Evolutionary conservation across 2,329 filamentous ascomycete species (phyloP).

Genomic region (Emmonsiellopsis sp.): DNA sequence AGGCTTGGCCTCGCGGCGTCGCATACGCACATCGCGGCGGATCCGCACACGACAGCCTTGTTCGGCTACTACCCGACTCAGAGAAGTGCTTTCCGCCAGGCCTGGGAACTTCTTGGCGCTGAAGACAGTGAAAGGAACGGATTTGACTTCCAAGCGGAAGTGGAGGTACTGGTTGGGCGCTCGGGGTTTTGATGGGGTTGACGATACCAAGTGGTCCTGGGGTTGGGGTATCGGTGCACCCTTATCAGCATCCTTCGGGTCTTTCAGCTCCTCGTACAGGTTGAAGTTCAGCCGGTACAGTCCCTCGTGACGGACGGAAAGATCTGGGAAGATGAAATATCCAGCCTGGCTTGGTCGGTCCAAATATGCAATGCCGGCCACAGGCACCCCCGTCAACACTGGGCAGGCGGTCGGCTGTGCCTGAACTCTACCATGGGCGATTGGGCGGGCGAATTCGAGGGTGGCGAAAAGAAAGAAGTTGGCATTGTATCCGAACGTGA

Average conservation of each 20-base stretch:
- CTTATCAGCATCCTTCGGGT: constrained; percentile 64
- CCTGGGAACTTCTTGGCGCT: constrained; percentile 99
- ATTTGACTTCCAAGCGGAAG: constrained; percentile 84
- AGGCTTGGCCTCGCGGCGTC: constrained; percentile 66
- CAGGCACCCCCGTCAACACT: constrained; percentile 86
- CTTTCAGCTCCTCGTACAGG: constrained; percentile 87
- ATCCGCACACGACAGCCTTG: constrained; percentile 96
- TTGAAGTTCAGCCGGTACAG: constrained; percentile 86
- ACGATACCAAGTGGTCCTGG: constrained; percentile 16
- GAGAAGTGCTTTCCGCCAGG: constrained; percentile 73
- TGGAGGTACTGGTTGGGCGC: constrained; percentile 55
- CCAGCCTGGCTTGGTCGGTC: constrained; percentile 71
- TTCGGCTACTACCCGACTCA: constrained; percentile 87
- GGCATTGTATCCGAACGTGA: constrained; percentile 87
- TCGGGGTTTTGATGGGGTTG: constrained; percentile 28
- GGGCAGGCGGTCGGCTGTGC: constrained; percentile 60
- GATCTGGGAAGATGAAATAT: constrained; percentile 96
- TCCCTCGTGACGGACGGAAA: constrained; percentile 92
- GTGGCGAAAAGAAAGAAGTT: constrained; percentile 97
- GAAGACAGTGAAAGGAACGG: constrained; percentile 75
- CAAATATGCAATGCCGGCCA: constrained; percentile 91
- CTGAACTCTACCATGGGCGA: constrained; percentile 70
- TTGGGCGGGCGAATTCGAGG: constrained; percentile 72
- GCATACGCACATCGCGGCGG: constrained; percentile 85
- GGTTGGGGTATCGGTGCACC: constrained; percentile 35